These are phyloP conservation scores for Linnemannia exigua DNA, from an alignment of 192 early-diverging fungal genomes.

Conservation along the genomic window DNA sequence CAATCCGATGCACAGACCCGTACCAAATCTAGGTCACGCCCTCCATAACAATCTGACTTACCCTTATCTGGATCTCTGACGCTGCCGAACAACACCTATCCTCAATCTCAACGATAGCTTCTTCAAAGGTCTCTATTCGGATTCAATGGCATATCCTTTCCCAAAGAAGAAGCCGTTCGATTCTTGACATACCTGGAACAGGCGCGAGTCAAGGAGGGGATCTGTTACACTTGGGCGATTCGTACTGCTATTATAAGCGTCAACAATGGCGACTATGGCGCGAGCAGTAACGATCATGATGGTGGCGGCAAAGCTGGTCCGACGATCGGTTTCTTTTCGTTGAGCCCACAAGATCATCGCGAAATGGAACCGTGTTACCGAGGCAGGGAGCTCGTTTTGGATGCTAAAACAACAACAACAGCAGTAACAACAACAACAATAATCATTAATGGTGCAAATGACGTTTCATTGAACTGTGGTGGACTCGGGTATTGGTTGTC, in stretches of 20 bases:
- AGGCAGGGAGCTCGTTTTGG: not conserved
- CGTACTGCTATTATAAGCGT: not conserved
- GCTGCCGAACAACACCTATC: constrained; percentile 9
- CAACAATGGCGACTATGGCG: no score
- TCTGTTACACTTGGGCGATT: constrained; percentile 24
- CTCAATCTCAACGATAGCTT: constrained; percentile 31
- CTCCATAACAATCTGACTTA: constrained; percentile 20
- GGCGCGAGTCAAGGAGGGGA: not conserved
- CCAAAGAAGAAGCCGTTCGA: constrained; percentile 2
- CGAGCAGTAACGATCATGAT: no score
- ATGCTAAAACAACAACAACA: not conserved
- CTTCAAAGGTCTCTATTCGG: constrained; percentile 24
- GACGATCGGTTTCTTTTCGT: not conserved
- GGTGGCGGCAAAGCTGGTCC: no score
- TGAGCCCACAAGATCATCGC: not conserved
- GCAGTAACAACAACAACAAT: not conserved
- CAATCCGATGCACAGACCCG: constrained; percentile 20
- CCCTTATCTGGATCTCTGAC: constrained; percentile 16
- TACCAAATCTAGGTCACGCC: constrained; percentile 14
- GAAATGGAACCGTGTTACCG: not conserved
- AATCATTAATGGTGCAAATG: not conserved
- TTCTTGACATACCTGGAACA: constrained; percentile 9
- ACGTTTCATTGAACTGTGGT: not conserved
- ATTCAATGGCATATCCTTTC: constrained; percentile 28
- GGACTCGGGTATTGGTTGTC: constrained; percentile 20